These are phyloP conservation scores for Schwanniomyces pseudopolymorphus DNA, from an alignment of 805 yeast genomes.

Conservation along the genomic window DNA sequence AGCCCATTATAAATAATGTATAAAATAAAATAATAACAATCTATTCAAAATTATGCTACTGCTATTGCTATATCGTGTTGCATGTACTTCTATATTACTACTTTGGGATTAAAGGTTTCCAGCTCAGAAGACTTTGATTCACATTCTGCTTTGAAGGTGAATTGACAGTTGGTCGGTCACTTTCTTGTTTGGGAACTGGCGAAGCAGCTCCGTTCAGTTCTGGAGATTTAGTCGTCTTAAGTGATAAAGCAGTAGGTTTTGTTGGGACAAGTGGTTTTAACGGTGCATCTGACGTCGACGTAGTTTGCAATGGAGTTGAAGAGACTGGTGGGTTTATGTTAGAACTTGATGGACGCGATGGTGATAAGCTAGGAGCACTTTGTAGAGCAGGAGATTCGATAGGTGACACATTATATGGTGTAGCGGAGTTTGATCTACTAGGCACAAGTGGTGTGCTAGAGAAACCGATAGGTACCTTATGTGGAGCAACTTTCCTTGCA, in stretches of 20 bases:
- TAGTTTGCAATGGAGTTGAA: slow-evolving; percentile 10
- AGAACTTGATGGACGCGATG: slow-evolving; percentile 22
- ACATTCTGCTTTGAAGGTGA: slow-evolving; percentile 1
- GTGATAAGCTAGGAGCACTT: slow-evolving; percentile 35
- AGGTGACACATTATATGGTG: slow-evolving; percentile 21
- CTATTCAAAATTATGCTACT: too few species aligned
- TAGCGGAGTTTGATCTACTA: slow-evolving; percentile 28
- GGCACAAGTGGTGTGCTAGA: slow-evolving; percentile 40
- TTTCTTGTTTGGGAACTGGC: slow-evolving; percentile 10
- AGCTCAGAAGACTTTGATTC: slow-evolving; percentile 38
- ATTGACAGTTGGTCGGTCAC: slow-evolving; percentile 7
- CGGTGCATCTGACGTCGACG: not conserved
- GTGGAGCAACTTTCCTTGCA: slow-evolving; percentile 11
- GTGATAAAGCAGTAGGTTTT: slow-evolving; percentile 30
- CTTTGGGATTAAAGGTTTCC: slow-evolving; percentile 54
- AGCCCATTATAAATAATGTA: too few species aligned
- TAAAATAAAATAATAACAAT: too few species aligned
- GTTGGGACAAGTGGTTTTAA: slow-evolving; percentile 36
- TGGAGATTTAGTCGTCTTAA: not conserved
- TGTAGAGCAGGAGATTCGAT: slow-evolving; percentile 39
- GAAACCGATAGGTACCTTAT: slow-evolving; percentile 31
- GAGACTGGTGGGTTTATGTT: slow-evolving; percentile 6
- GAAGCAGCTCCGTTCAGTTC: not conserved
- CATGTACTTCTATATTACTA: too few species aligned
- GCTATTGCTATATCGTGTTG: too few species aligned